phyloP scores from a whole-genome alignment of 768 basidiomycete genomes.

The Amanita thiersii region DNA sequence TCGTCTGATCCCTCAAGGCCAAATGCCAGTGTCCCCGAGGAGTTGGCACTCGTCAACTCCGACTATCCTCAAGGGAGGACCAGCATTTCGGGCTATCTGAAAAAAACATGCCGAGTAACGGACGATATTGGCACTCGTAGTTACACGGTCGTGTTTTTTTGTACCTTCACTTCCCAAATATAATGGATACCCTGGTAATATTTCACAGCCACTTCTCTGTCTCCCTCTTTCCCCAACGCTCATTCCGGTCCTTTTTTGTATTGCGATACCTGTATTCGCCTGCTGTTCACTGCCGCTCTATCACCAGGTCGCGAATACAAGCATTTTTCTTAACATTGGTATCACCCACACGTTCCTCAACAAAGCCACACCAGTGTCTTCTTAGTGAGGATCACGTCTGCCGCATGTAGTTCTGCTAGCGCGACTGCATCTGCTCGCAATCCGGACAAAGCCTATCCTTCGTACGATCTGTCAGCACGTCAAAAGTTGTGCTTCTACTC shows the following conservation, averaged over 20 bases:
- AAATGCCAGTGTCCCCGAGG: too few species aligned
- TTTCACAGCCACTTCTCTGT: background rate
- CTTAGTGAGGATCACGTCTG: background rate
- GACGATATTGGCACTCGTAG: background rate
- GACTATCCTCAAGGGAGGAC: too few species aligned
- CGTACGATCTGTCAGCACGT: conserved; percentile 18
- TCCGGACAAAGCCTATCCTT: conserved; percentile 20
- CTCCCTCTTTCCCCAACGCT: background rate
- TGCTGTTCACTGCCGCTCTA: background rate
- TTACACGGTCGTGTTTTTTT: background rate
- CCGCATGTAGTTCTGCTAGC: background rate
- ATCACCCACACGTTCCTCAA: background rate
- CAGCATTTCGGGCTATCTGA: too few species aligned
- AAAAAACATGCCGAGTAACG: background rate
- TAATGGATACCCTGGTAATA: background rate
- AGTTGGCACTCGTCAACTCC: too few species aligned
- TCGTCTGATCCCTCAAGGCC: too few species aligned
- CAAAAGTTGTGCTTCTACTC: background rate
- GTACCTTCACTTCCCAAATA: background rate
- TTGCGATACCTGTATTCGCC: background rate
- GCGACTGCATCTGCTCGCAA: conserved; percentile 16
- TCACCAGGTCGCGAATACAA: background rate
- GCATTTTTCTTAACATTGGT: background rate
- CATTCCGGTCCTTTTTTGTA: background rate
- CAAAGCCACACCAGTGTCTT: background rate